Evolutionary conservation across 2,329 filamentous ascomycete species (phyloP).

Genomic region (Ambrosiella cleistominuta): DNA sequence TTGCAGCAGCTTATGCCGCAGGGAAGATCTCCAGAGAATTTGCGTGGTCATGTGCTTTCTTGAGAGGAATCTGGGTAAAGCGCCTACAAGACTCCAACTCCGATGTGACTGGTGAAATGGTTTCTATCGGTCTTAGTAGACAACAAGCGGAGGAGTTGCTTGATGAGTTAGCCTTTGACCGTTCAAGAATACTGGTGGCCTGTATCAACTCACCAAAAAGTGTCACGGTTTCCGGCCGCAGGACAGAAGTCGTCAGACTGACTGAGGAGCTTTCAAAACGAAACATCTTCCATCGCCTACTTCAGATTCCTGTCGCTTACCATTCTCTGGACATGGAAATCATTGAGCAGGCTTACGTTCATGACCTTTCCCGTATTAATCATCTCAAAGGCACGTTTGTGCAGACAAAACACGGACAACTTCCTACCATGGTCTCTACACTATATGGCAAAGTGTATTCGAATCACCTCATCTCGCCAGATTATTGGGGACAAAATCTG

Average conservation of each 20-base stretch:
- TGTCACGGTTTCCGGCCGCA: conserved; percentile 27
- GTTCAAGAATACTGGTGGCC: conserved; percentile 21
- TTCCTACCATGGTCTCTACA: conserved; percentile 25
- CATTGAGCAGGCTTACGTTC: conserved; percentile 23
- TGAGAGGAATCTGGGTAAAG: conserved; percentile 23
- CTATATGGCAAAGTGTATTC: conserved; percentile 18
- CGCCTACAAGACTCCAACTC: conserved; percentile 17
- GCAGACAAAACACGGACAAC: neutral
- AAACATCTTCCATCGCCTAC: conserved; percentile 20
- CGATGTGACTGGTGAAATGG: conserved; percentile 24
- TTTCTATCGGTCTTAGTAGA: conserved; percentile 22
- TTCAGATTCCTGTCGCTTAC: conserved; percentile 25
- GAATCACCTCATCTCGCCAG: conserved; percentile 15
- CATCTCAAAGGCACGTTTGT: neutral
- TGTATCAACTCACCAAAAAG: conserved; percentile 29
- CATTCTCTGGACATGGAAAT: conserved; percentile 28
- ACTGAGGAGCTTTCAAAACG: conserved; percentile 19
- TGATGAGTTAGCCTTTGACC: conserved; percentile 16
- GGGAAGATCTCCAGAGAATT: conserved; percentile 21
- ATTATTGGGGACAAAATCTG: conserved; percentile 32
- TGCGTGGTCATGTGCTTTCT: conserved; percentile 27
- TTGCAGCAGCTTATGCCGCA: conserved; percentile 27
- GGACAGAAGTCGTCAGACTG: conserved; percentile 19
- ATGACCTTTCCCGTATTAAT: neutral
- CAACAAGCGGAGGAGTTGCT: conserved; percentile 15